A percentile compares a stretch with the other conserved stretches of the same genome.
phyloP scores from a whole-genome alignment of 768 basidiomycete species.

The Inosperma sp. region DNA sequence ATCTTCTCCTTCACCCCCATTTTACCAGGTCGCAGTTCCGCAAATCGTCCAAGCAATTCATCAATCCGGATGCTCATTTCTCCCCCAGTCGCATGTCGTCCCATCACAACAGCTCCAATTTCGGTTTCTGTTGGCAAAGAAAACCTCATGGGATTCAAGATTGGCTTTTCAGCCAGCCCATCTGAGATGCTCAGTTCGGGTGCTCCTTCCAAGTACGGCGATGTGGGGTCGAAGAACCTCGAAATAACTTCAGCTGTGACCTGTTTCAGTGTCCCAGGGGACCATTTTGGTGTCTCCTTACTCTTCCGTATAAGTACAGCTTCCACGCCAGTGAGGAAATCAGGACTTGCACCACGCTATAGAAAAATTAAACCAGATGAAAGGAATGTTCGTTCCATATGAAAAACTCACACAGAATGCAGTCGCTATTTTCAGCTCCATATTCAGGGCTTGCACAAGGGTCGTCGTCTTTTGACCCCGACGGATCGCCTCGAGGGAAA shows the following conservation, averaged over 20 bases:
- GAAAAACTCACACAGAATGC: slow-evolving; percentile 76
- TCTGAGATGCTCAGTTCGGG: slow-evolving; percentile 44
- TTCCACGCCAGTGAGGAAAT: slow-evolving; percentile 80
- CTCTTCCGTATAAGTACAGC: slow-evolving; percentile 51
- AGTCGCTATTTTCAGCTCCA: slow-evolving; percentile 85
- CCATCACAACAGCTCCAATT: slow-evolving; percentile 61
- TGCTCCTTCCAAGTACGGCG: slow-evolving; percentile 41
- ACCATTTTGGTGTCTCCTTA: slow-evolving; percentile 61
- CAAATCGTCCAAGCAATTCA: slow-evolving; percentile 59
- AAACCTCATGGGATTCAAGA: slow-evolving; percentile 34
- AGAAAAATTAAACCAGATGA: slow-evolving; percentile 15
- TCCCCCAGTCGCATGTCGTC: slow-evolving; percentile 58
- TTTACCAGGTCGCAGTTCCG: slow-evolving; percentile 45
- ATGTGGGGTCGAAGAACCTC: slow-evolving; percentile 63
- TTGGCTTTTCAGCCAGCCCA: slow-evolving; percentile 22
- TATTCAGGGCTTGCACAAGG: slow-evolving; percentile 67
- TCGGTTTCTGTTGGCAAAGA: slow-evolving; percentile 76
- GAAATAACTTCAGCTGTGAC: slow-evolving; percentile 54
- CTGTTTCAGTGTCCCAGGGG: slow-evolving; percentile 56
- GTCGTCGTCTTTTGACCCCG: slow-evolving; percentile 56
- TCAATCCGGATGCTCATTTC: slow-evolving; percentile 54
- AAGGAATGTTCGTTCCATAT: slow-evolving; percentile 9
- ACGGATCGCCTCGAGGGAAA: slow-evolving; percentile 78
- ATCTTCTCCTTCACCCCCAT: slow-evolving; percentile 73
- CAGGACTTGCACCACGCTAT: slow-evolving; percentile 72